These are phyloP conservation scores for Escovopsis sp. DNA, from an alignment of 2,329 filamentous ascomycete species.

Conservation along the genomic window DNA sequence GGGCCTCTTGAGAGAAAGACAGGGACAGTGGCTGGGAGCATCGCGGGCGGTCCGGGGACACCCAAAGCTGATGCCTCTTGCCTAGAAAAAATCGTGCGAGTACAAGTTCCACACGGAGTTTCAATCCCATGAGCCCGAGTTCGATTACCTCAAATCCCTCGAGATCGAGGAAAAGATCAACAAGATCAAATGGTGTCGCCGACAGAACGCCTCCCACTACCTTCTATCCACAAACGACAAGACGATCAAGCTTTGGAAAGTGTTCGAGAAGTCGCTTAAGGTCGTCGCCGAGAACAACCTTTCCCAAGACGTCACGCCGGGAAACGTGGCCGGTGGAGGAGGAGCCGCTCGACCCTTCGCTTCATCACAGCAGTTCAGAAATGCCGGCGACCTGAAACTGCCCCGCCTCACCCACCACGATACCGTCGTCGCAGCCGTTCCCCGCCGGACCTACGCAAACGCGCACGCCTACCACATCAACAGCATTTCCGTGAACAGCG, in stretches of 20 bases:
- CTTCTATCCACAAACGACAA: constrained; percentile 98
- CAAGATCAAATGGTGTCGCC: constrained; percentile 99
- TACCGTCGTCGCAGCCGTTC: constrained; percentile 92
- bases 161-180: constrained; percentile 99
- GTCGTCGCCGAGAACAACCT: constrained; percentile 98
- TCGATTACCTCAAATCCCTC: constrained; percentile 96
- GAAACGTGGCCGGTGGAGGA: constrained; percentile 56
- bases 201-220: constrained; percentile 97
- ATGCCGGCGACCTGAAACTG: constrained; percentile 71
- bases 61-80: not conserved
- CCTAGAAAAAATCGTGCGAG: constrained; percentile 97
- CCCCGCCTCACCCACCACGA: constrained; percentile 95
- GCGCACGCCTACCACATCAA: constrained; percentile 99
- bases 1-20: constrained; percentile 17
- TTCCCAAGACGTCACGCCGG: constrained; percentile 80
- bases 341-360: constrained; percentile 56
- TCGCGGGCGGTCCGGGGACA: not conserved
- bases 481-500: constrained; percentile 99
- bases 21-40: not conserved
- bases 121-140: constrained; percentile 97
- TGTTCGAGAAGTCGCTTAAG: constrained; percentile 98
- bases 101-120: constrained; percentile 99
- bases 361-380: constrained; percentile 61
- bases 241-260: constrained; percentile 99
- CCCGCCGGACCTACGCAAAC: constrained; percentile 91